Base-by-base conservation (phyloP, 306 rosid species). In the Bauhinia variegata region DNA sequence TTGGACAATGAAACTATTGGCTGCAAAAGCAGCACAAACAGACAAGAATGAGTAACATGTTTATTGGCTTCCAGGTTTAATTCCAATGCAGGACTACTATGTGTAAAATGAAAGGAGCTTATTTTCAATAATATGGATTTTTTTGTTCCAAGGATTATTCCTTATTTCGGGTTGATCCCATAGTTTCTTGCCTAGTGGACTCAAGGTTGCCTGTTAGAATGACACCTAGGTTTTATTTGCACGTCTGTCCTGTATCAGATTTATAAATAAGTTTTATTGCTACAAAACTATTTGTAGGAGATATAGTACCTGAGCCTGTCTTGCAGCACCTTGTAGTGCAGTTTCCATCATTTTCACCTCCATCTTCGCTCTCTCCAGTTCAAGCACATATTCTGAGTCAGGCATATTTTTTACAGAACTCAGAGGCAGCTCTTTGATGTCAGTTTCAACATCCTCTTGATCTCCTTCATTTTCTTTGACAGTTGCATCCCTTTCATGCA, bases 261-360 rank as follows among this genome's bases (percentile, higher is more conserved):
- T 39, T 19, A 48, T 19, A 67, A 65, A 42, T 54, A 60, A 32
- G 17, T 23, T 60, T 68, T 63, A 36, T 37, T 49, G 58, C 75
- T 61, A 30, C 16, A 16, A 71, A 71, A 68, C 53, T 36, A 17
- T 23, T 54, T 16, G 54, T 55, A 61, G 68, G 48, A 56, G 43
- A 30, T 50, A 76, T 66, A 75, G 67, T 84, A 91, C 99, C 97
- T 95, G 99, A 73, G 99, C 92, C 61, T 95, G 99, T 79, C 92
- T 91, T 71, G 97, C 99, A 60, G 99, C 99, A 65, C 97, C 99
- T 83, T 72, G 99, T 75, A 95, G 81, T 63, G 99, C 99, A 70
- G 83, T 82, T 78, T 95, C 99, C 97, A 91, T 86, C 96, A 88
- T 86, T 77, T 91, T 86, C 92, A 88, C 80, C 68, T 95, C 99